phyloP scores from a whole-genome alignment of 176 grass and related monocot species.

The Musa schizocarpa region DNA sequence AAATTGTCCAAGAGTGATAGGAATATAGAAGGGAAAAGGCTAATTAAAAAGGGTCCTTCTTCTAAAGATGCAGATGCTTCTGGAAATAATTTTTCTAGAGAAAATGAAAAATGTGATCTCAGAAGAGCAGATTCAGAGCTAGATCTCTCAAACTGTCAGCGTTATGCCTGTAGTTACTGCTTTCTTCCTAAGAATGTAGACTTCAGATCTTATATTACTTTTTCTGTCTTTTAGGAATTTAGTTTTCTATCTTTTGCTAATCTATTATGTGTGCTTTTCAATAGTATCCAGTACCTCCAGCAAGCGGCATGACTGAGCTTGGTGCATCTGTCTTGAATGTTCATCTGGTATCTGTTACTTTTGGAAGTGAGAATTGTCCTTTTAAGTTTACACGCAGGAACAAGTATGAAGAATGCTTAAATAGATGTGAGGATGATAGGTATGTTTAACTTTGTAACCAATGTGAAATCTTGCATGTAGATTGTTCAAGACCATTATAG shows the following conservation, averaged over 20 bases:
- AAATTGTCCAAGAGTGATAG: constrained; percentile 37
- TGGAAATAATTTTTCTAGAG: constrained; percentile 3
- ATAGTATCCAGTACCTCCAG: constrained; percentile 73
- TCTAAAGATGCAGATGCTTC: constrained; percentile 35
- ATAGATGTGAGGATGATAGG: constrained; percentile 99
- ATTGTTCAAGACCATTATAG: background rate
- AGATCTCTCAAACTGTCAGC: constrained; percentile 65
- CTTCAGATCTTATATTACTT: background rate
- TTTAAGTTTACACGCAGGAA: constrained; percentile 96
- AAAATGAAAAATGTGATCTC: constrained; percentile 67
- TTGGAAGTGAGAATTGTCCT: constrained; percentile 92
- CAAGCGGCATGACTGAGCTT: constrained; percentile 67
- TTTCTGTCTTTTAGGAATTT: background rate
- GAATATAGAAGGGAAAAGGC: constrained; percentile 45
- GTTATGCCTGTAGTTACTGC: constrained; percentile 78
- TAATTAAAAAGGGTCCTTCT: constrained; percentile 33
- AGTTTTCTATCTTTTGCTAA: constrained; percentile 19
- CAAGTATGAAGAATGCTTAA: constrained; percentile 96
- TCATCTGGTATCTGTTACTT: constrained; percentile 86
- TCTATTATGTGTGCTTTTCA: constrained; percentile 13
- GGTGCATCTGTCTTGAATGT: constrained; percentile 67
- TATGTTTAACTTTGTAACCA: constrained; percentile 1
- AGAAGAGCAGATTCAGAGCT: constrained; percentile 78
- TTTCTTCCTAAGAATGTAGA: constrained; percentile 87
- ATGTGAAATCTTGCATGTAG: background rate